These are phyloP conservation scores for Bipolaris zeicola DNA, from an alignment of 2,329 filamentous ascomycete genomes.

Conservation along the genomic window DNA sequence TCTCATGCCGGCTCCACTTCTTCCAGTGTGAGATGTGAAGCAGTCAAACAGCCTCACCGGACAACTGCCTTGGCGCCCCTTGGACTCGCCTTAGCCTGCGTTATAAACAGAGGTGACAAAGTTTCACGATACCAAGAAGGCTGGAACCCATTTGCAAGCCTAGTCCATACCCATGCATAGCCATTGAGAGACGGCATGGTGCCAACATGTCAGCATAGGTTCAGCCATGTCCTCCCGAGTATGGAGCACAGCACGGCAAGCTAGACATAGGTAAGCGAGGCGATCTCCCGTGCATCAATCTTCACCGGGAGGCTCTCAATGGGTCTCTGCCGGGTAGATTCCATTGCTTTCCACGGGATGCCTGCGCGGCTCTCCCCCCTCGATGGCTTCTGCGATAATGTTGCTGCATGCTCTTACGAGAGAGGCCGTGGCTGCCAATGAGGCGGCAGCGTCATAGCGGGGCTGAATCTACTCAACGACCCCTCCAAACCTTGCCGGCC, in stretches of 20 bases:
- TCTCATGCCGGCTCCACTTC: not conserved
- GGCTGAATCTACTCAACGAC: conserved; percentile 31
- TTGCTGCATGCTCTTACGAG: conserved; percentile 32
- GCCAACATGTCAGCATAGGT: not conserved
- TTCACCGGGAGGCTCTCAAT: conserved; percentile 3
- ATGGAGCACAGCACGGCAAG: not conserved
- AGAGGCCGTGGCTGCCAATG: conserved; percentile 30
- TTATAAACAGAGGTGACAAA: not conserved
- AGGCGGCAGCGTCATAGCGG: conserved; percentile 27
- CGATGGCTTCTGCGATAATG: conserved; percentile 29
- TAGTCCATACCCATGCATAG: not conserved
- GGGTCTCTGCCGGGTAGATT: not conserved
- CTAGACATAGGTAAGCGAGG: not conserved
- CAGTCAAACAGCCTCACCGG: not conserved
- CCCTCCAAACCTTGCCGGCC: conserved; percentile 31
- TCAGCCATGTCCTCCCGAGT: too few relatives aligned
- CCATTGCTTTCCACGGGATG: conserved; percentile 3
- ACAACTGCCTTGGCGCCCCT: not conserved
- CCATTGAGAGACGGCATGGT: not conserved
- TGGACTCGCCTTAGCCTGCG: not conserved
- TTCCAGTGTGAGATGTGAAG: not conserved
- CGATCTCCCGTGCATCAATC: conserved; percentile 12
- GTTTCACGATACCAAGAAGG: not conserved
- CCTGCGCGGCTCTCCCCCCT: conserved; percentile 9
- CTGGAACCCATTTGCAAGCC: not conserved